Evolutionary conservation across 2,329 filamentous ascomycete genomes (phyloP), one percentile per base, ranked within the genome.

Genomic region (Paecilomyces sp.): DNA sequence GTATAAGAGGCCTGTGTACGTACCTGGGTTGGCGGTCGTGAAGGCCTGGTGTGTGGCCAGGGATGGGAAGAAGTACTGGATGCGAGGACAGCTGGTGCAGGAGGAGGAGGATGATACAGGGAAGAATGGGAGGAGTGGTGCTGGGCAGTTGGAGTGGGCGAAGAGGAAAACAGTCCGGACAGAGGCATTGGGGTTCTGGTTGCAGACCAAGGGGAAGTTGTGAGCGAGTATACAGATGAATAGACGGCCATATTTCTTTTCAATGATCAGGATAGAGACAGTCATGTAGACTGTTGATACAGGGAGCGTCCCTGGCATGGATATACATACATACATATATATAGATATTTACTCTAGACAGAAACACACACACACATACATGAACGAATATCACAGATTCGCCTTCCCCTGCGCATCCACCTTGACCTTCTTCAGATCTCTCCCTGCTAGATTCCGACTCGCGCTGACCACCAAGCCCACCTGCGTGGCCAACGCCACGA

Each of bases 401-500:
- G 34, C 28, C 41, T n/a, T 60, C 59, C 58, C 64, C 12, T 41
- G 12, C 15, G 12, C 13, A 15, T 66, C 60, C 67, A 55, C 36
- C 53, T 62, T 62, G 61, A 68, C 63, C 57, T 66, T 69, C 57
- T 63, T 60, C 65, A 67, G 78, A 54, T 77, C 75, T 62, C 80
- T 77, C 53, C 77, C 76, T 41, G 83, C 79, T n/a, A 75, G 74
- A 73, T 91, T 92, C 65, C 88, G 83, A 66, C 81, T 81, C n/a
- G 83, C 80, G 60, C 80, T 79, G 54, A 91, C 67, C 31, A 88
- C 82, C 68, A 91, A 76, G 22, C 81, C 82, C 61, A 91, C 82
- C 72, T 92, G 88, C 65, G 86, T 82, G 68, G 85, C 87, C 62
- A 90, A 67, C 1, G 87, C 87, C 30, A 92, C 81, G 47, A 91